Evolutionary conservation across 106 monocot genomes (phyloP).

Genomic region (Hemerocallis citrina): DNA sequence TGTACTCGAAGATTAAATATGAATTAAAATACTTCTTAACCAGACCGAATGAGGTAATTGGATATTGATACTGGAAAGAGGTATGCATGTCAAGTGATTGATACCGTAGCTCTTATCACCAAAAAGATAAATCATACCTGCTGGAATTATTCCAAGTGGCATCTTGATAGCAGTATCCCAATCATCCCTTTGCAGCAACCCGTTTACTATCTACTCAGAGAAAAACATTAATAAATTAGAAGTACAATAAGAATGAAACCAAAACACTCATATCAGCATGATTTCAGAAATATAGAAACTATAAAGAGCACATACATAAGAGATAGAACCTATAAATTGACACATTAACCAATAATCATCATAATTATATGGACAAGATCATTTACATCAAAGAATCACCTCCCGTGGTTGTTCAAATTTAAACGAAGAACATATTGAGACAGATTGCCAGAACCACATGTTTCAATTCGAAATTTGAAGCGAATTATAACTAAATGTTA

Average conservation of each 20-base stretch:
- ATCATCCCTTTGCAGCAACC: slow-evolving; percentile 86
- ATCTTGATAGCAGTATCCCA: slow-evolving; percentile 72
- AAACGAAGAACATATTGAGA: too few species aligned
- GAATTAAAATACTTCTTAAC: background rate
- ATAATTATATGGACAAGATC: too few species aligned
- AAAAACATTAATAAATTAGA: slow-evolving; percentile 7
- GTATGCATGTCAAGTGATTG: background rate
- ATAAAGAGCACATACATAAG: slow-evolving; percentile 1
- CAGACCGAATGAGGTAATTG: background rate
- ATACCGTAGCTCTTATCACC: background rate
- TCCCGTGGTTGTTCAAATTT: too few species aligned
- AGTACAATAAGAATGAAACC: background rate
- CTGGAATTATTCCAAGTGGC: slow-evolving; percentile 95
- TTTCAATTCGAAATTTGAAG: background rate
- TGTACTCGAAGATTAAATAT: background rate
- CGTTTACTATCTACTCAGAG: slow-evolving; percentile 71
- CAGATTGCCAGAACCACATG: too few species aligned
- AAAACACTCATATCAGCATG: background rate
- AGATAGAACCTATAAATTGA: background rate
- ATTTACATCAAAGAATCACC: too few species aligned
- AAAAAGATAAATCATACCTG: slow-evolving; percentile 34
- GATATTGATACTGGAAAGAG: background rate
- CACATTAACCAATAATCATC: too few species aligned
- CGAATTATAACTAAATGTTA: background rate
- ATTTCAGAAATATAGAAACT: background rate